Evolutionary conservation across 2,329 filamentous ascomycete species (phyloP), one percentile per base, ranked within the genome.

Genomic region (Fusarium oligoseptatum): DNA sequence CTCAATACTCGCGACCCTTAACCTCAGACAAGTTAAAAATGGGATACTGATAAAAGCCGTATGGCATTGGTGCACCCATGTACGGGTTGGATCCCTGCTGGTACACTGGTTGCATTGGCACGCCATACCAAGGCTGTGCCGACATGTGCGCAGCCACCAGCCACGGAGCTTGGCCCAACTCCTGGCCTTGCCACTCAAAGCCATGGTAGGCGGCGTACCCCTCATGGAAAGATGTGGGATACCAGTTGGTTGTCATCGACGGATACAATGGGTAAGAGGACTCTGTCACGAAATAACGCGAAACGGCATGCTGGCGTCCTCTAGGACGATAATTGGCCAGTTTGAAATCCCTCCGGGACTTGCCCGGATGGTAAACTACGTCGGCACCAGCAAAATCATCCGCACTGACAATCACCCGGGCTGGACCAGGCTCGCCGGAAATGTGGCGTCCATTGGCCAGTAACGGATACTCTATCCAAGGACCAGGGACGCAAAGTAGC

Each of bases 361-460:
- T 10, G 9, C 6, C 6, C 24, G 48, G 48, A 2, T 52, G 48
- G 4, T 52, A 52, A 0, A 52, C 7, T 1, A 52, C 48, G 1
- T 52, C 48, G 4, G 0, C 32, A 0, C 48, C 27, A 20, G 10
- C 9, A 32, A 14, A 14, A 32, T 6, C 27, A 32, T n/a, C 3
- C 10, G 17, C 27, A 20, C 17, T 52, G 1, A 20, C 4, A 2
- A 52, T 17, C 1, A 52, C 17, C 17, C 48, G 48, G 1, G 27
- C 48, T 2, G 48, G 27, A 5, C 48, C 48, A 20, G 48, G 48
- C 12, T 3, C 8, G 1, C 48, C 48, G 6, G 27, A 32, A 32
- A n/a, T 32, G 11, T 32, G 20, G 0, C 17, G 27, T 2, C 6
- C 11, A 14, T 6, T 55, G 7, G 27, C 27, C 1, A 55, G 1